phyloP scores from a whole-genome alignment of 352 stramenopile species.

The Aphanomyces euteiches region DNA sequence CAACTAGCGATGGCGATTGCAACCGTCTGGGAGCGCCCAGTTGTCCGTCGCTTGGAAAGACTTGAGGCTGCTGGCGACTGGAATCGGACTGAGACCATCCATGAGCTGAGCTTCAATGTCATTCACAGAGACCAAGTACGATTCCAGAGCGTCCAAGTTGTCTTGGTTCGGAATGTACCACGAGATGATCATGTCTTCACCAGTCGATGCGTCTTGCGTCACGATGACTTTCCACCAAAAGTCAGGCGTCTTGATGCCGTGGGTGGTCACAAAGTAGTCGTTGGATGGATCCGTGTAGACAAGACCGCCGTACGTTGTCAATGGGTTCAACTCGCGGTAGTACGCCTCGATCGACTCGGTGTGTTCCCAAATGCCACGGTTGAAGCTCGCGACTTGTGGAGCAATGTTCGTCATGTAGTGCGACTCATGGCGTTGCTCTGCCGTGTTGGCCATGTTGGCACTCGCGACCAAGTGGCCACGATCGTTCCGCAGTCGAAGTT shows the following conservation, averaged over 20 bases:
- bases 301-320: constrained; percentile 13
- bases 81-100: constrained; percentile 18
- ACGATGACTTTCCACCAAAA: constrained; percentile 27
- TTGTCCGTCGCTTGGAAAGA: not conserved
- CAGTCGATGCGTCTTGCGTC: constrained; percentile 1
- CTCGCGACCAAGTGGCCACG: constrained; percentile 24
- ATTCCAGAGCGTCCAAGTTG: constrained; percentile 9
- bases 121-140: constrained; percentile 21
- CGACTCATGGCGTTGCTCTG: not conserved
- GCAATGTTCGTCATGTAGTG: constrained; percentile 29
- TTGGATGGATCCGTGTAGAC: constrained; percentile 17
- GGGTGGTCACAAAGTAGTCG: not conserved
- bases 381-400: constrained; percentile 15
- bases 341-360: constrained; percentile 18
- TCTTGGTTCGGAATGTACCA: constrained; percentile 26
- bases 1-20: not conserved
- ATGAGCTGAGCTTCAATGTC: constrained; percentile 15
- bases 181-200: constrained; percentile 26
- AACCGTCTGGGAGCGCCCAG: not conserved
- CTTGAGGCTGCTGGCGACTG: constrained; percentile 7
- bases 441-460: not conserved
- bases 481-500: not conserved
- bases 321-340: constrained; percentile 6
- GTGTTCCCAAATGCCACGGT: constrained; percentile 19
- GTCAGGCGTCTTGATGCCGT: constrained; percentile 16